phyloP scores from a whole-genome alignment of 2,329 filamentous ascomycete species.

The Dryadomyces quercivorus region DNA sequence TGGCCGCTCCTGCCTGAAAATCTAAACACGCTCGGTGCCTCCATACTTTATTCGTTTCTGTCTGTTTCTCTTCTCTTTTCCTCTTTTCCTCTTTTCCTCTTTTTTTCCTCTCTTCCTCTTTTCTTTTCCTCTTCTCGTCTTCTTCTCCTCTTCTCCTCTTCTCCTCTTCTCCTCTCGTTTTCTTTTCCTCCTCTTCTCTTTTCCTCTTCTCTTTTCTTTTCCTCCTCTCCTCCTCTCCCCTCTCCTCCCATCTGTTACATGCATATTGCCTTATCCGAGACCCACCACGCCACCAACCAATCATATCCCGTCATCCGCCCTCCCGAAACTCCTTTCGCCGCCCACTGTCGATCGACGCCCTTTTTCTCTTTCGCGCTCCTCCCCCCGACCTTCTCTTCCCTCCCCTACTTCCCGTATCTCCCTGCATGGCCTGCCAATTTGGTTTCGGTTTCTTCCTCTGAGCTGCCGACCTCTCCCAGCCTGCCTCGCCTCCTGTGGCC shows the following conservation, averaged over 20 bases:
- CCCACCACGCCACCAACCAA: no score
- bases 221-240: neutral
- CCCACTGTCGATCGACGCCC: slow-evolving; percentile 1
- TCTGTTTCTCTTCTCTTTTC: neutral
- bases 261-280: neutral
- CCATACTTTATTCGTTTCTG: neutral
- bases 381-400: neutral
- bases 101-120: no score
- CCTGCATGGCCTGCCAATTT: no score
- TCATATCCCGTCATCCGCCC: neutral
- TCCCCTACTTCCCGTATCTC: neutral
- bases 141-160: neutral
- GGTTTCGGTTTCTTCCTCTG: no score
- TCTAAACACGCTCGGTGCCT: neutral
- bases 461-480: no score
- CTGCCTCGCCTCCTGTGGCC: no score
- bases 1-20: neutral
- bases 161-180: neutral
- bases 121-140: neutral
- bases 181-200: neutral
- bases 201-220: no score
- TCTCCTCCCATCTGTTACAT: neutral
- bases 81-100: neutral
- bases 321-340: neutral
- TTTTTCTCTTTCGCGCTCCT: neutral